Evolutionary conservation across 2,329 filamentous ascomycete species (phyloP).

Genomic region (Ascomycota sp.): DNA sequence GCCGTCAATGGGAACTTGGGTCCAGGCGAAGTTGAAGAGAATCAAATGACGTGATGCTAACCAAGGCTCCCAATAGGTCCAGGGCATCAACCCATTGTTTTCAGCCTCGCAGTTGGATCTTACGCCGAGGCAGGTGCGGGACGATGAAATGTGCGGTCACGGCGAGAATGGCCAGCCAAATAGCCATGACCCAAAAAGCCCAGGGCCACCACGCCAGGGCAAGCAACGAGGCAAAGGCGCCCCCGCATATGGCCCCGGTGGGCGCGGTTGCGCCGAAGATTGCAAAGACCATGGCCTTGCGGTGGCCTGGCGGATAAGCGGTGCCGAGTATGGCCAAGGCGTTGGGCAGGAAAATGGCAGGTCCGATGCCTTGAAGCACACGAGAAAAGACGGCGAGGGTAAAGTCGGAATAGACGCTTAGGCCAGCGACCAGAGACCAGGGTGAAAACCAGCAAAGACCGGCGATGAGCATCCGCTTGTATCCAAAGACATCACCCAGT

Average conservation of each 20-base stretch:
- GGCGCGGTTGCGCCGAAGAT: conserved; percentile 26
- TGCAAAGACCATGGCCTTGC: conserved; percentile 39
- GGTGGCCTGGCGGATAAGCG: conserved; percentile 32
- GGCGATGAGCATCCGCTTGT: conserved; percentile 30
- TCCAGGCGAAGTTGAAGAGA: conserved; percentile 48
- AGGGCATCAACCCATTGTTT: conserved; percentile 10
- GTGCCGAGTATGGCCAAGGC: conserved; percentile 39
- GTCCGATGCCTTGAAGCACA: conserved; percentile 38
- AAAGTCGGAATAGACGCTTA: conserved; percentile 16
- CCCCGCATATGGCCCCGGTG: conserved; percentile 22
- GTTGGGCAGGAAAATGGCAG: conserved; percentile 42
- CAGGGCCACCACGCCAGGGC: conserved; percentile 25
- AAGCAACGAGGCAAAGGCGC: conserved; percentile 19
- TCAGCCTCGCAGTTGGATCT: conserved; percentile 1
- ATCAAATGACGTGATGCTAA: conserved; percentile 34
- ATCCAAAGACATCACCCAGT: conserved; percentile 35
- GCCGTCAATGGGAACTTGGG: conserved; percentile 38
- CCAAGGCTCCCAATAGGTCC: conserved; percentile 17
- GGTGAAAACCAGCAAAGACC: conserved; percentile 34
- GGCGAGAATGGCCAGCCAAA: conserved; percentile 14
- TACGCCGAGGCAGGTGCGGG: conserved; percentile 9
- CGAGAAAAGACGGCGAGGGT: conserved; percentile 29
- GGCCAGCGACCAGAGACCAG: conserved; percentile 29
- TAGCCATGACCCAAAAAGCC: conserved; percentile 21
- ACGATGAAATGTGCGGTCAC: conserved; percentile 13